Percentiles rank a stretch among this genome's conserved stretches.
phyloP scores from a whole-genome alignment of 805 yeast genomes.

The Metschnikowia hibisci region DNA sequence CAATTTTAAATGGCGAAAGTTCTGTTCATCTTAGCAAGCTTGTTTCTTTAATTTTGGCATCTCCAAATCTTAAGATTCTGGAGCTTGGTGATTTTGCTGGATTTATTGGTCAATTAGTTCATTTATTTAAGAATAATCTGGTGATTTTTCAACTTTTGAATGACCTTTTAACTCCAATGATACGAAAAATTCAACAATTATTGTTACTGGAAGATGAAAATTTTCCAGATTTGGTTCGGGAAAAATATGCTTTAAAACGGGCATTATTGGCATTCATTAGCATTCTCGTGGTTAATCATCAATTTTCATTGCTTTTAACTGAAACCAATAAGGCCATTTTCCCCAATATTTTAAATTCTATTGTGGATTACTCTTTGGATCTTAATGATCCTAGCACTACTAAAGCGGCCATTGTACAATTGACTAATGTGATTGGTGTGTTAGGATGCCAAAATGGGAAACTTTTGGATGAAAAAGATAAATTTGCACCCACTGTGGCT shows the following conservation, averaged over 20 bases:
- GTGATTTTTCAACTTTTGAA: slow-evolving; percentile 70
- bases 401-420: slow-evolving; percentile 64
- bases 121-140: slow-evolving; percentile 63
- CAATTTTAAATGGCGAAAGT: slow-evolving; percentile 53
- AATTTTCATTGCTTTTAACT: slow-evolving; percentile 71
- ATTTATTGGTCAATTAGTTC: slow-evolving; percentile 85
- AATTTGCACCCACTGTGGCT: slow-evolving; percentile 43
- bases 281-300: slow-evolving; percentile 69
- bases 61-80: slow-evolving; percentile 50
- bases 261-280: slow-evolving; percentile 67
- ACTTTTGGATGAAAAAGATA: slow-evolving; percentile 59
- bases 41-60: slow-evolving; percentile 55
- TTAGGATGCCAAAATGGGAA: slow-evolving; percentile 64
- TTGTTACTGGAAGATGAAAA: slow-evolving; percentile 38
- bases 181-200: slow-evolving; percentile 55
- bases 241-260: slow-evolving; percentile 61
- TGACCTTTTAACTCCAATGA: slow-evolving; percentile 69
- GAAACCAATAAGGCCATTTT: slow-evolving; percentile 60
- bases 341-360: slow-evolving; percentile 56
- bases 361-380: slow-evolving; percentile 63
- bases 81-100: slow-evolving; percentile 81
- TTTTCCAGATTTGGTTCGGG: slow-evolving; percentile 61
- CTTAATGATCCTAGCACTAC: slow-evolving; percentile 60
- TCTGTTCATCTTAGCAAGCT: slow-evolving; percentile 59
- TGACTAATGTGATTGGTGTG: slow-evolving; percentile 57